Conservation (phyloP, 192 early-diverging fungal species). For the Backusella australiensis region DNA sequence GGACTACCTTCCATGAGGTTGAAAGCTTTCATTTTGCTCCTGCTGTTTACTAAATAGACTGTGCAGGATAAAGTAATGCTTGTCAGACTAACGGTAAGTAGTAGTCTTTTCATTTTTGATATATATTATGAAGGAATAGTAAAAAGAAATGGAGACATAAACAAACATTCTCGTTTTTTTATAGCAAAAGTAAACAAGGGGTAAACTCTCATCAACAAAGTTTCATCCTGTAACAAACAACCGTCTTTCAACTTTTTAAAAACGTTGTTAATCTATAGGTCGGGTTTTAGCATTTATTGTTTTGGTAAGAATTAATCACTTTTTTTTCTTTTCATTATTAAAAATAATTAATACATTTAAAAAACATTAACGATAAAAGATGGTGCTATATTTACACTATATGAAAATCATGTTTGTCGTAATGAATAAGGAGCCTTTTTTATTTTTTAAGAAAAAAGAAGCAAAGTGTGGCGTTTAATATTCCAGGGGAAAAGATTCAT, state of each 20-base stretch:
- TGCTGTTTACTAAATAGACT: background rate
- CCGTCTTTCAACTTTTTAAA: background rate
- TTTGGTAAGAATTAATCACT: background rate
- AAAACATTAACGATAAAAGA: background rate
- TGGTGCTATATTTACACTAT: background rate
- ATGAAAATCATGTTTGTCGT: background rate
- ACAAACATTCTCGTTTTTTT: background rate
- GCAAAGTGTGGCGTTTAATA: background rate
- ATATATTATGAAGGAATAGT: background rate
- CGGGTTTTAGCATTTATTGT: background rate
- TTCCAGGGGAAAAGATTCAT: background rate
- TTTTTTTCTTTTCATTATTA: background rate
- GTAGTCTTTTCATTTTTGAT: background rate
- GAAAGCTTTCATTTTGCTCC: background rate
- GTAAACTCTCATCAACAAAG: background rate
- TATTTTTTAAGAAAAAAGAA: background rate
- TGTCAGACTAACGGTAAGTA: background rate
- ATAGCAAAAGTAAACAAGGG: background rate
- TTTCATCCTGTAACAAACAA: background rate
- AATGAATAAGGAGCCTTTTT: background rate
- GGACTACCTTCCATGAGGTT: background rate
- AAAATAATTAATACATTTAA: background rate
- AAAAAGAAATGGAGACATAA: background rate
- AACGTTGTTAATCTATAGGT: background rate
- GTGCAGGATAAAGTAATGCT: too few relatives aligned